These are phyloP conservation scores for Capsaspora owczarzaki DNA, from an alignment of 78 protist genomes.

Conservation along the genomic window DNA sequence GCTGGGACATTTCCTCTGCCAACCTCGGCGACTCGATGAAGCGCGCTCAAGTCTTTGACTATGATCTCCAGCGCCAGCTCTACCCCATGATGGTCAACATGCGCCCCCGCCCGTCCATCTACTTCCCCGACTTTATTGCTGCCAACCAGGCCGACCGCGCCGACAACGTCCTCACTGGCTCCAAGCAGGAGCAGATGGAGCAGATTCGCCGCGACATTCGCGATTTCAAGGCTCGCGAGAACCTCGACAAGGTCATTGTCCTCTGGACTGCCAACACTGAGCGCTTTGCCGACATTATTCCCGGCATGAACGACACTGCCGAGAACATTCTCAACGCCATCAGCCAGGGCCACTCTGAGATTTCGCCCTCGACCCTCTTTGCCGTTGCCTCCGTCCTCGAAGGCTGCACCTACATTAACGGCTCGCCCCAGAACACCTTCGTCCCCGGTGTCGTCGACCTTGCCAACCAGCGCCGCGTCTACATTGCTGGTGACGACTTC, in stretches of 20 bases:
- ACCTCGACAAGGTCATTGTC: conserved; percentile 83
- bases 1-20: conserved; percentile 95
- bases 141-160: conserved; percentile 97
- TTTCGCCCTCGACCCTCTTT: conserved; percentile 92
- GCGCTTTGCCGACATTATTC: conserved; percentile 75
- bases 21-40: conserved; percentile 90
- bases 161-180: conserved; percentile 85
- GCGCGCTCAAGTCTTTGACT: conserved; percentile 89
- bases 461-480: conserved; percentile 68
- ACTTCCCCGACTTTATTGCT: conserved; percentile 96
- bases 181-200: conserved; percentile 76
- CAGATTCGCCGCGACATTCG: conserved; percentile 87
- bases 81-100: conserved; percentile 70
- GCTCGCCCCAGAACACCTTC: conserved; percentile 97
- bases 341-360: conserved; percentile 51
- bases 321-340: conserved; percentile 75
- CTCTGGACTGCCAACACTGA: conserved; percentile 99
- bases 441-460: conserved; percentile 94
- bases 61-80: conserved; percentile 84
- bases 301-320: conserved; percentile 89
- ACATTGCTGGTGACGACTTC: conserved; percentile 98
- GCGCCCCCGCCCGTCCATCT: conserved; percentile 88
- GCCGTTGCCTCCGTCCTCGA: conserved; percentile 95
- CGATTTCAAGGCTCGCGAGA: conserved; percentile 81
- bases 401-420: conserved; percentile 94